Evolutionary conservation across 1,284 basidiomycete species (phyloP).

Genomic region (Leccinum discolor): DNA sequence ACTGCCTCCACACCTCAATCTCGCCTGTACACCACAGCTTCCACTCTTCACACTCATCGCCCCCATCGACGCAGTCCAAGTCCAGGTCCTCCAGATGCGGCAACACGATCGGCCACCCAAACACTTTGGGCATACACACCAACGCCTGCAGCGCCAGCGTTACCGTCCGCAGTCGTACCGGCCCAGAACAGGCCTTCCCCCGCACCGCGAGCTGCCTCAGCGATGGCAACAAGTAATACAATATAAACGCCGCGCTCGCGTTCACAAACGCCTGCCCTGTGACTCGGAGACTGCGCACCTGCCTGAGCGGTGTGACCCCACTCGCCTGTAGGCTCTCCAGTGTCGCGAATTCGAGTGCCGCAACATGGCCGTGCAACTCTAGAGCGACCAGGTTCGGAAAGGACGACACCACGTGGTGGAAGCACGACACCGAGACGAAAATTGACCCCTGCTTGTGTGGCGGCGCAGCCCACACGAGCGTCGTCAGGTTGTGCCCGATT

Average conservation of each 20-base stretch:
- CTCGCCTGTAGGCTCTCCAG: conserved; percentile 5
- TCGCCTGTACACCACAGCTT: conserved; percentile 11
- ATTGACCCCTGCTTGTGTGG: conserved; percentile 10
- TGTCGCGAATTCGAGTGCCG: conserved; percentile 11
- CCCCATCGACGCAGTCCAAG: conserved; percentile 16
- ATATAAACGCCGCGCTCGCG: conserved; percentile 13
- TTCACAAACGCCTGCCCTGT: conserved; percentile 13
- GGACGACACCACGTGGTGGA: conserved; percentile 20
- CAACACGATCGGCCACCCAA: conserved; percentile 11
- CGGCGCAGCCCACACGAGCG: conserved; percentile 24
- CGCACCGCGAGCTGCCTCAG: conserved; percentile 12
- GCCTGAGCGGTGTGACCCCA: conserved; percentile 13
- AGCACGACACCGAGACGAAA: conserved; percentile 15
- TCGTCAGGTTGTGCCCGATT: conserved; percentile 16
- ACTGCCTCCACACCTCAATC: conserved; percentile 11
- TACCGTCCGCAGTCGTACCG: conserved; percentile 13
- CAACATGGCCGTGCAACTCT: conserved; percentile 17
- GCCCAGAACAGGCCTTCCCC: conserved; percentile 14
- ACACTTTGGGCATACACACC: conserved; percentile 4
- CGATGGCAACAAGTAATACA: conserved; percentile 20
- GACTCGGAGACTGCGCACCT: conserved; percentile 14
- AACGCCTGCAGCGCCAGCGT: conserved; percentile 17
- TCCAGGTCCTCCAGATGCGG: conserved; percentile 12
- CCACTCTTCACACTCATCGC: conserved; percentile 7
- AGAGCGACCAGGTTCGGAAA: conserved; percentile 21